Conservation (phyloP, 495 filamentous ascomycete genomes). For the Trypethelium eluteriae region DNA sequence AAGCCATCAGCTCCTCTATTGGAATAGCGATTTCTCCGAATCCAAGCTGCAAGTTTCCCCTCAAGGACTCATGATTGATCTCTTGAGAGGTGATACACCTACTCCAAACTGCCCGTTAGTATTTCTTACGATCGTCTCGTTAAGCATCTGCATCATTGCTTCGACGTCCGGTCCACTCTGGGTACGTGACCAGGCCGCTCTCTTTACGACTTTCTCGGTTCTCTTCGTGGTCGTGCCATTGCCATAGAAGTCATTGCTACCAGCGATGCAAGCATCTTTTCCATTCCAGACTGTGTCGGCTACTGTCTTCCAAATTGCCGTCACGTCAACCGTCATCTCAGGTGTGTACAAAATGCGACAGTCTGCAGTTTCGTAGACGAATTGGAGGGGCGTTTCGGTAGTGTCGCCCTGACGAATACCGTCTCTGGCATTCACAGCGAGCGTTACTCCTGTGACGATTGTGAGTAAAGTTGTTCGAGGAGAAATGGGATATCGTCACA, state of each 20-base stretch:
- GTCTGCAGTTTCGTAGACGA: conserved; percentile 34
- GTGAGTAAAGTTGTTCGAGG: not conserved
- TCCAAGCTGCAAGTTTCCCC: not conserved
- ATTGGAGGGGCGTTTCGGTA: conserved; percentile 30
- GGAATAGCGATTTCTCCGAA: no score
- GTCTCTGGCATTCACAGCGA: conserved; percentile 29
- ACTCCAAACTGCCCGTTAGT: not conserved
- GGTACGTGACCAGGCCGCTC: not conserved
- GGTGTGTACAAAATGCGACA: conserved; percentile 34
- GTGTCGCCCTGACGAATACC: conserved; percentile 26
- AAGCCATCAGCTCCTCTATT: no score
- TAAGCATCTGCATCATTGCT: not conserved
- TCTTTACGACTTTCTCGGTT: not conserved
- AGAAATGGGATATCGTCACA: not conserved
- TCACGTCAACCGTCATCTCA: conserved; percentile 32
- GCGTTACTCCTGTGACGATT: conserved; percentile 2
- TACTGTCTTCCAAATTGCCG: conserved; percentile 32
- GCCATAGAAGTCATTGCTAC: conserved; percentile 11
- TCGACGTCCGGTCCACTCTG: not conserved
- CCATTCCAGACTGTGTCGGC: conserved; percentile 29
- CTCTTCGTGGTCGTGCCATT: conserved; percentile 2
- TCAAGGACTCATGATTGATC: conserved; percentile 6
- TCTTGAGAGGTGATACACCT: not conserved
- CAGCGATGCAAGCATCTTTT: conserved; percentile 18
- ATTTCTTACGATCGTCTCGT: not conserved